phyloP scores from a whole-genome alignment of 2,329 filamentous ascomycete genomes.

The Hypoxylon sp. region DNA sequence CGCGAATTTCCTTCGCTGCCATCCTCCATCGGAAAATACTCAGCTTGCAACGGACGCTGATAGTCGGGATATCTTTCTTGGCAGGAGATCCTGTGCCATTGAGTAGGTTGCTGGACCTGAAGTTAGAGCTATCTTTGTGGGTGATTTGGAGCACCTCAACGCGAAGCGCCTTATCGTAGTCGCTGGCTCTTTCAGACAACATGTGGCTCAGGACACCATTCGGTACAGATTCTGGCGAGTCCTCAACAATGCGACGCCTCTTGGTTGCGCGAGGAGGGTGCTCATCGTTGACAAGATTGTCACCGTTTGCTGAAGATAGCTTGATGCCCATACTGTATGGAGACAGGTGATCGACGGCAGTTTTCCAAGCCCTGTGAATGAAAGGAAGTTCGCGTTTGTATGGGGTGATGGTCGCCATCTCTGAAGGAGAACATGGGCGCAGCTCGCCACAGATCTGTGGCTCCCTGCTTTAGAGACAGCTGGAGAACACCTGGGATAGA shows the following conservation, averaged over 20 bases:
- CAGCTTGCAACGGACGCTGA: conserved; percentile 61
- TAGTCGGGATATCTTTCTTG: conserved; percentile 55
- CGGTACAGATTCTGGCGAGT: conserved; percentile 54
- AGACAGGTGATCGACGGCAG: conserved; percentile 60
- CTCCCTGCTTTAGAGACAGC: conserved; percentile 40
- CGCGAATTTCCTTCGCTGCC: conserved; percentile 56
- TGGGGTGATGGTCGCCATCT: conserved; percentile 65
- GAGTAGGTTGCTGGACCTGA: conserved; percentile 55
- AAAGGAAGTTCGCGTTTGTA: conserved; percentile 67
- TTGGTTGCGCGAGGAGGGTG: conserved; percentile 62
- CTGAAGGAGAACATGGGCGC: conserved; percentile 56
- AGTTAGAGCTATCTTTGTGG: conserved; percentile 63
- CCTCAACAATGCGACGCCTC: conserved; percentile 64
- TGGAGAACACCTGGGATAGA: background rate
- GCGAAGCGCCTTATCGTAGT: conserved; percentile 62
- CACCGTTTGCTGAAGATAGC: conserved; percentile 57
- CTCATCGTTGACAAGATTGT: conserved; percentile 57
- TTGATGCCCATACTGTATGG: conserved; percentile 63
- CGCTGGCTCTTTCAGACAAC: conserved; percentile 45
- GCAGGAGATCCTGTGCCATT: conserved; percentile 56
- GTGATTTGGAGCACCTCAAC: conserved; percentile 68
- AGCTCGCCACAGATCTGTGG: conserved; percentile 51
- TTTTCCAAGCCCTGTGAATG: conserved; percentile 69
- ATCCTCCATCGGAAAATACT: conserved; percentile 56
- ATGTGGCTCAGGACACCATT: conserved; percentile 46